Percentiles rank a stretch among this genome's conserved stretches.
Conservation (phyloP, 768 basidiomycete species). For the Xanthoconium purpureum region DNA sequence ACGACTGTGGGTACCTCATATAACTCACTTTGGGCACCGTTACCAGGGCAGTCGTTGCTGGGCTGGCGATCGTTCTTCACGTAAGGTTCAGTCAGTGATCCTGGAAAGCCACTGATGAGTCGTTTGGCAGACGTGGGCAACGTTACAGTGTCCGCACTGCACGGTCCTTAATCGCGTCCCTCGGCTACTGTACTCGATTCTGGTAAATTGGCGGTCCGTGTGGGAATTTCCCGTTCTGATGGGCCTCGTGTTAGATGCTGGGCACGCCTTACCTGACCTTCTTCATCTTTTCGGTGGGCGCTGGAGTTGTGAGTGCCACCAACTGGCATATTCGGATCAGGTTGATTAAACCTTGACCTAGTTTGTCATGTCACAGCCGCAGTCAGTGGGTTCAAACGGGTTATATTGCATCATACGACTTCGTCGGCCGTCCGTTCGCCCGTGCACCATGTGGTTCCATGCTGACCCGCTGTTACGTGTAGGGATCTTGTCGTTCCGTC, state of each 20-base stretch:
- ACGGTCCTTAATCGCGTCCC: conserved; percentile 20
- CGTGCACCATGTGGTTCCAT: conserved; percentile 1
- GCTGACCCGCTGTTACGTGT: conserved; percentile 18
- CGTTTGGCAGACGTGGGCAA: conserved; percentile 36
- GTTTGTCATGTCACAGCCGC: conserved; percentile 16
- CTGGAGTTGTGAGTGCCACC: conserved; percentile 36
- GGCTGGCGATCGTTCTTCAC: conserved; percentile 41
- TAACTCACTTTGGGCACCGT: background rate
- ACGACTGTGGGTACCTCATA: background rate
- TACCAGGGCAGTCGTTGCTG: conserved; percentile 41
- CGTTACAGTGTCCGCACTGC: conserved; percentile 28
- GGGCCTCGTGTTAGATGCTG: conserved; percentile 31
- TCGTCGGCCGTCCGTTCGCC: conserved; percentile 36
- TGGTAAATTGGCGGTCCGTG: conserved; percentile 13
- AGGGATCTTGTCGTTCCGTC: conserved; percentile 38
- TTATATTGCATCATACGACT: conserved; percentile 47
- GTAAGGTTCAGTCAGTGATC: conserved; percentile 21
- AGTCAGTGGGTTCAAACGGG: conserved; percentile 36
- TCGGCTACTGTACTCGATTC: conserved; percentile 22
- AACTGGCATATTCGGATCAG: conserved; percentile 11
- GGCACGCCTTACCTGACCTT: conserved; percentile 42
- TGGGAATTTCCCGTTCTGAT: conserved; percentile 7
- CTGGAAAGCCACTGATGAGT: conserved; percentile 1
- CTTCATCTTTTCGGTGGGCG: conserved; percentile 36
- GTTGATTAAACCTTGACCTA: conserved; percentile 15